Evolutionary conservation across 2,329 filamentous ascomycete species (phyloP), one percentile per base, ranked within the genome.

Genomic region (Fusarium siculi): DNA sequence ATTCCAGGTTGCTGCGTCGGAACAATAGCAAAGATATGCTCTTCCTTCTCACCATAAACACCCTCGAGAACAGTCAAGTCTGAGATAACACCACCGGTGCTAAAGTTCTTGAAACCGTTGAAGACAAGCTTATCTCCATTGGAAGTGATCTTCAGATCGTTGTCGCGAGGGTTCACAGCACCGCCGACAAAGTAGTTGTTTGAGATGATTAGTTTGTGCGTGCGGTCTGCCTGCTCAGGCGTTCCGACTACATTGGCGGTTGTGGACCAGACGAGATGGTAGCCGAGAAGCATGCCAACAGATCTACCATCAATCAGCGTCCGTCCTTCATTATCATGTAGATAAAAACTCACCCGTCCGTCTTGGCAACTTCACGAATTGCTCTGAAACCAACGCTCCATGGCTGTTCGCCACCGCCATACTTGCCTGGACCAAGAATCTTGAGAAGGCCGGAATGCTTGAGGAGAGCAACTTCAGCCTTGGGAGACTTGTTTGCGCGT

Each of bases 171-270:
- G 71, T 92, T 92, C 25, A 92, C 90, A 1, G 91, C 88, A 30
- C 88, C 90, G 12, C 90, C 90, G 19, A 92, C 85, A 69, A 91
- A 92, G 79, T 89, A 90, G 78, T 92, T 92, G 80, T 91, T 91
- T 23, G 83, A 79, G 66, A 90, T 86, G 75, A 92, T 89, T 56
- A 87, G 80, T 68, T 90, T 83, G 64, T 91, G 86, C 3, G 85
- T 79, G 23, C 86, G 86, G 19, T 91, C 88, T 23, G 85, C 86
- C 78, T 92, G 91, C 72, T 90, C 87, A 0, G 63, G 37, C 2
- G 36, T 66, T 30, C 63, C 63, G 11, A 66, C 63, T 7, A 66
- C 60, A 16, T 50, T 66, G 30, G 63, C 63, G 5, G 61, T 66
- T 21, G 63, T 58, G 10, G 63, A 65, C 63, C 63, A 66, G 19